These are phyloP conservation scores for Phytophthora nicotianae DNA, from an alignment of 352 stramenopile species.

Conservation along the genomic window DNA sequence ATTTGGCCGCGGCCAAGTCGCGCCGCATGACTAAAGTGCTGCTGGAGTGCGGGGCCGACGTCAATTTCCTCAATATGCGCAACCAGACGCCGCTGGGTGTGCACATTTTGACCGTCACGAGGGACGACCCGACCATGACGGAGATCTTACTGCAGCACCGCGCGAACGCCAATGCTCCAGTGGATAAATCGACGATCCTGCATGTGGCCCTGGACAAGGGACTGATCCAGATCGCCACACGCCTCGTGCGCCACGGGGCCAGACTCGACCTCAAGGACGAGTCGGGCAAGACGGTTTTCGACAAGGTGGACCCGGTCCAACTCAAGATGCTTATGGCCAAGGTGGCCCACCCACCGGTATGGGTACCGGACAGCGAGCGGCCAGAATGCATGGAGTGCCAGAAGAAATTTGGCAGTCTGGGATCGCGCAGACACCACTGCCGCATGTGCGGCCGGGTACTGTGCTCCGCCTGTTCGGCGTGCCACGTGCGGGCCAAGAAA, in stretches of 20 bases:
- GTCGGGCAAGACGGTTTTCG: slow-evolving; percentile 63
- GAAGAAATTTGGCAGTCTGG: slow-evolving; percentile 55
- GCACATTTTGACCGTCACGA: slow-evolving; percentile 63
- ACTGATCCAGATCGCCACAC: slow-evolving; percentile 52
- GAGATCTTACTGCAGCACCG: slow-evolving; percentile 64
- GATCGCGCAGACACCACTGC: slow-evolving; percentile 60
- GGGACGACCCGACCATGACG: slow-evolving; percentile 63
- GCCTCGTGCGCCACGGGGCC: slow-evolving; percentile 59
- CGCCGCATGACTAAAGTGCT: slow-evolving; percentile 68
- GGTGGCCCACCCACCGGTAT: slow-evolving; percentile 48
- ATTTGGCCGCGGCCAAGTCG: slow-evolving; percentile 66
- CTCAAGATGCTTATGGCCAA: slow-evolving; percentile 62
- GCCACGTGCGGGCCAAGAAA: slow-evolving; percentile 54
- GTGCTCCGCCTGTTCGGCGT: slow-evolving; percentile 53
- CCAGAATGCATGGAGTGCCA: slow-evolving; percentile 60
- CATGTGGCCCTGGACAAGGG: slow-evolving; percentile 67
- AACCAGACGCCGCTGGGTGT: slow-evolving; percentile 70
- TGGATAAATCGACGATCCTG: slow-evolving; percentile 69
- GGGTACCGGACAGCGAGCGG: slow-evolving; percentile 58
- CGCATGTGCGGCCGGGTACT: slow-evolving; percentile 61
- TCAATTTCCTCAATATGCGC: slow-evolving; percentile 73
- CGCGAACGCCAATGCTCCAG: slow-evolving; percentile 58
- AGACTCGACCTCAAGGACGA: slow-evolving; percentile 66
- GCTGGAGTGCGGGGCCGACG: slow-evolving; percentile 57
- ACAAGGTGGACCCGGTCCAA: slow-evolving; percentile 53